Base-by-base conservation (phyloP, 164 flowering plant genomes). In the Tetrastigma voinierianum region DNA sequence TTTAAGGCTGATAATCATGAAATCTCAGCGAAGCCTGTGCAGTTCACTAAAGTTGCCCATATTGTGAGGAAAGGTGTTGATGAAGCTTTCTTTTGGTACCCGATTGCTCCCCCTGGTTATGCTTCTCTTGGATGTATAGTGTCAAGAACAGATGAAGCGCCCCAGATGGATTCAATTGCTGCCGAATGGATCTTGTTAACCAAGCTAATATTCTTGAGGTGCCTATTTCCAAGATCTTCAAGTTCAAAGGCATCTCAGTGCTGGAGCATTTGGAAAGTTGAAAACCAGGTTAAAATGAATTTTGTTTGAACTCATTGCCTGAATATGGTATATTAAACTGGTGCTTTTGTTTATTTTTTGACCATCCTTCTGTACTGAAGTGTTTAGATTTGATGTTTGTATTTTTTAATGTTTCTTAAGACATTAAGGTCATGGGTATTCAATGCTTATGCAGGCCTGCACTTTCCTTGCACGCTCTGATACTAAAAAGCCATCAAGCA, bases 261-360 rank as follows among this genome's bases (percentile, higher is more conserved):
- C 78, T 96, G 99, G 97, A 96, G 93, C 80, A 76, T 90, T 65
- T 96, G 99, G 99, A 96, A 85, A 82, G 87, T 96, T 80, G 93
- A 89, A 72, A 93, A 96, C 84, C 98, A 96, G 97, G 99, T 93
- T 61, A 18, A 51, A 24, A 44, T 62, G 18, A 57, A 53, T 52
- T 20, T 51, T 61, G 20, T 17, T 10, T 59, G 32, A 14, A 32
- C 20, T n/a, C n/a, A 8, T 32, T 2, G 61, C 59, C 68, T 44
- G 56, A 24, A 45, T 17, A 25, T 47, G 17, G 7, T 19, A 32
- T 47, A 21, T 56, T 61, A 10, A 55, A n/a, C 1, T 57, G 16
- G 15, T 45, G 61, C 24, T 16, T 16, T 51, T n/a, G n/a, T n/a
- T n/a, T n/a, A 2, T 52, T n/a, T 52, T 49, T n/a, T 49, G 52